Base-by-base conservation (phyloP, 306 rosid genomes). In the Boehmeria nivea region DNA sequence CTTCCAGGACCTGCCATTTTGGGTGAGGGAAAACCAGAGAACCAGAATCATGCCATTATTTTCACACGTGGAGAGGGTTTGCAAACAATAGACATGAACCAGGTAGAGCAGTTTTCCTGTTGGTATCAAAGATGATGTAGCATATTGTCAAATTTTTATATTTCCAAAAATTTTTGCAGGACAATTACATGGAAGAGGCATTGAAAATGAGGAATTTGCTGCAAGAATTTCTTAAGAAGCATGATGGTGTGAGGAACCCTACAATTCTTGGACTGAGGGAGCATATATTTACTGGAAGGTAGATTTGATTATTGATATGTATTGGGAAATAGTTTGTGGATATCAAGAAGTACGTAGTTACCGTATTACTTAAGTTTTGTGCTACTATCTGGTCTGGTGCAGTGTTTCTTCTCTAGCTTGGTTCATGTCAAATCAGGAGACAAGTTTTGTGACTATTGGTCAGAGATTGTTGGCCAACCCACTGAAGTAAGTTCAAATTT, bases 341-440 rank as follows among this genome's bases (percentile, higher is more conserved):
- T n/a, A n/a, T n/a, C 11, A 12, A 53, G 34, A 13, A 17, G n/a
- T 21, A 4, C 14, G 15, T 47, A 16, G 19, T 2, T 37, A 20
- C 12, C 22, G 13, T 42, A 38, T 47, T 52, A 7, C 48, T 39
- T n/a, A n/a, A n/a, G n/a, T n/a, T n/a, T n/a, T n/a, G n/a, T n/a
- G n/a, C n/a, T 40, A 40, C 17, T 40, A 14, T 74, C 44, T 51
- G 61, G 33, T 69, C 66, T 24, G 59, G 39, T 80, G 65, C 83
- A 91, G 98, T 87, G 98, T 91, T 77, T 91, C 98, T 68, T 91
- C 98, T 63, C 95, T 91, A 64, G 98, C 98, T 46, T 91, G 98
- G 98, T 91, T 91, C 89, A 91, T 91, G 98, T 91, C 98, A 70
- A 91, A 91, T 82, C 98, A 91, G 72, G 98, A 91, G 75, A 91